Evolutionary conservation across 2,329 filamentous ascomycete species (phyloP).

Genomic region (Colletotrichum tofieldiae): DNA sequence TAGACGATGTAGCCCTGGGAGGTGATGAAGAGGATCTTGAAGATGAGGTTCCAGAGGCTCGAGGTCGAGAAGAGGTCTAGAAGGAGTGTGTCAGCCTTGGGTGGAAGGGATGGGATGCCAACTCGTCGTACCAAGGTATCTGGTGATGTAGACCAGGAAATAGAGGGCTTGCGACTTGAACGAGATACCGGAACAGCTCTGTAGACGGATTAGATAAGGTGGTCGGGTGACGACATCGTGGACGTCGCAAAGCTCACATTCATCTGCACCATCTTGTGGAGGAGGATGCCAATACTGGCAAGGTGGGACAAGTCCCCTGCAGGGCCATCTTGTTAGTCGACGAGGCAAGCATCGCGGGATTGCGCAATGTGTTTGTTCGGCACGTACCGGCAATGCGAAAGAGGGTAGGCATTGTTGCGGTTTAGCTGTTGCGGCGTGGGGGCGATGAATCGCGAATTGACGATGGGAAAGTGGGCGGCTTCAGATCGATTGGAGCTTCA

Average conservation of each 20-base stretch:
- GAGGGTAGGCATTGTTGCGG: constrained; percentile 68
- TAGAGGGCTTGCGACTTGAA: constrained; percentile 99
- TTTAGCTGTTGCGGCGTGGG: constrained; percentile 43
- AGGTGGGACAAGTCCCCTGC: constrained; percentile 96
- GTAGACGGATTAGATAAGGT: constrained; percentile 43
- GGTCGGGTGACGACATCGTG: constrained; percentile 11
- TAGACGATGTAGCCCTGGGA: constrained; percentile 96
- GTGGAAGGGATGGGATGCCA: neutral
- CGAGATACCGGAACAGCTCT: constrained; percentile 98
- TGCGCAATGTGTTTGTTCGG: neutral
- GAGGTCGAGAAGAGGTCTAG: constrained; percentile 88
- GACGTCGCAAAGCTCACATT: constrained; percentile 73
- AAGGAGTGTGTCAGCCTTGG: constrained; percentile 31
- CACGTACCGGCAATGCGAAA: constrained; percentile 71
- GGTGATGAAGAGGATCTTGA: constrained; percentile 95
- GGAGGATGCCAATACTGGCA: constrained; percentile 91
- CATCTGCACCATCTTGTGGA: constrained; percentile 96
- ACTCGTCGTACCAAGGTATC: constrained; percentile 82
- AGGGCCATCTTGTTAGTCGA: constrained; percentile 45
- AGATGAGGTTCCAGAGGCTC: constrained; percentile 91
- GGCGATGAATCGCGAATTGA: constrained; percentile 17
- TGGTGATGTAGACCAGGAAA: constrained; percentile 91
- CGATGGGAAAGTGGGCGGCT: constrained; percentile 13
- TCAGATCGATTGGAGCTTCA: constrained; percentile 31
- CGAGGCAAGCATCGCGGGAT: neutral